phyloP scores from a whole-genome alignment of 1,284 basidiomycete genomes.

The Neolentinus lepideus region DNA sequence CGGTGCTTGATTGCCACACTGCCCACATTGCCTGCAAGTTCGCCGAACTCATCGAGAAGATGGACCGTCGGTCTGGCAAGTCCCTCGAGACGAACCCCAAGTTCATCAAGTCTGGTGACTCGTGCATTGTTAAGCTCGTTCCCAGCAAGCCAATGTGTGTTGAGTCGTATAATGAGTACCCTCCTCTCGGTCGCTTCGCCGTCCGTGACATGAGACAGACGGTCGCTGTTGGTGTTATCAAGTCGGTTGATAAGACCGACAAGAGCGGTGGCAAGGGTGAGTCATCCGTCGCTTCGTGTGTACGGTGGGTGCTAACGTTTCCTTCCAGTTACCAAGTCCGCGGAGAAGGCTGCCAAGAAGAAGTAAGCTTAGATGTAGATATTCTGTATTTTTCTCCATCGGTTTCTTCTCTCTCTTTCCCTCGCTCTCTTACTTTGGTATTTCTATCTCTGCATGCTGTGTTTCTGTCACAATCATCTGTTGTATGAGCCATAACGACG shows the following conservation, averaged over 20 bases:
- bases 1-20: slow-evolving; percentile 99
- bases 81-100: slow-evolving; percentile 85
- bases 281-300: slow-evolving; percentile 17
- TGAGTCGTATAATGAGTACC: slow-evolving; percentile 96
- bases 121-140: slow-evolving; percentile 96
- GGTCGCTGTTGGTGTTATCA: slow-evolving; percentile 96
- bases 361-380: slow-evolving; percentile 78
- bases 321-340: slow-evolving; percentile 81
- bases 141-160: slow-evolving; percentile 98
- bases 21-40: slow-evolving; percentile 99
- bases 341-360: slow-evolving; percentile 95
- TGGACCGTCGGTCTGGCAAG: slow-evolving; percentile 98
- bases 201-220: slow-evolving; percentile 99
- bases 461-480: slow-evolving; percentile 21
- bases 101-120: slow-evolving; percentile 96
- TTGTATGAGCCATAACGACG: slow-evolving; percentile 50
- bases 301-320: slow-evolving; percentile 9
- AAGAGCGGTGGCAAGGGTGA: slow-evolving; percentile 79
- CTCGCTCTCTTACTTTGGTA: slow-evolving; percentile 31
- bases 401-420: slow-evolving; percentile 32
- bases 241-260: slow-evolving; percentile 90
- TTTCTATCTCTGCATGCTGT: slow-evolving; percentile 35
- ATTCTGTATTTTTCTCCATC: slow-evolving; percentile 33
- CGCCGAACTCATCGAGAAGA: slow-evolving; percentile 96
- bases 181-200: slow-evolving; percentile 98